Conservation (phyloP, 2,329 filamentous ascomycete species). For the Scopulariopsis brevicaulis region DNA sequence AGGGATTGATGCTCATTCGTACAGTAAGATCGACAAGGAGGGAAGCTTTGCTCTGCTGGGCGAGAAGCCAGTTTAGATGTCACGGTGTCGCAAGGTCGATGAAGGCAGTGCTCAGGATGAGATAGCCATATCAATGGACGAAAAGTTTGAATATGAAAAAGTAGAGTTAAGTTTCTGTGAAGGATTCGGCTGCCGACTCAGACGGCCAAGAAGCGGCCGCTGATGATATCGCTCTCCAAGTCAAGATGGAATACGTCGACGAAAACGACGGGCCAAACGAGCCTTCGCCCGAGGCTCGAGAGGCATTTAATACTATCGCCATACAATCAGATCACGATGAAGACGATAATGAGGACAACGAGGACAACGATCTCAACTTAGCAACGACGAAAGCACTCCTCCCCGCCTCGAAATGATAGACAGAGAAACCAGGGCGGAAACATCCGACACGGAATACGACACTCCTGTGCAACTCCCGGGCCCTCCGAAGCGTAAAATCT, state of each 20-base stretch:
- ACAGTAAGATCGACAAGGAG: no score
- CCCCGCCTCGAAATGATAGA: background rate
- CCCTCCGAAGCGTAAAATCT: background rate
- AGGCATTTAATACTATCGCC: background rate
- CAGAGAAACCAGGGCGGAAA: background rate
- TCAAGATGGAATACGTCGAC: background rate
- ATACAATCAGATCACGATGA: background rate
- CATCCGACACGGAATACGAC: background rate
- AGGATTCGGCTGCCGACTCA: background rate
- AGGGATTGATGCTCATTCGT: no score
- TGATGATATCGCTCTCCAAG: background rate
- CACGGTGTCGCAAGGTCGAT: no score
- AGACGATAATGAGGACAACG: background rate
- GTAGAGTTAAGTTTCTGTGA: no score
- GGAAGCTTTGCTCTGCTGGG: no score
- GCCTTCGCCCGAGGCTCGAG: background rate
- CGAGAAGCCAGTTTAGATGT: no score
- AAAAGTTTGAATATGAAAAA: no score
- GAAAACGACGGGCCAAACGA: background rate
- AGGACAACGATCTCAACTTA: background rate
- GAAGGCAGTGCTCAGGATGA: no score
- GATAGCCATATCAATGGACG: no score
- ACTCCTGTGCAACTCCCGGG: background rate
- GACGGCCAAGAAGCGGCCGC: background rate
- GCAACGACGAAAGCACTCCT: background rate